Percentiles rank a stretch among this genome's conserved stretches.
phyloP scores from a whole-genome alignment of 257 asterid species.

The Cruciata laevipes region DNA sequence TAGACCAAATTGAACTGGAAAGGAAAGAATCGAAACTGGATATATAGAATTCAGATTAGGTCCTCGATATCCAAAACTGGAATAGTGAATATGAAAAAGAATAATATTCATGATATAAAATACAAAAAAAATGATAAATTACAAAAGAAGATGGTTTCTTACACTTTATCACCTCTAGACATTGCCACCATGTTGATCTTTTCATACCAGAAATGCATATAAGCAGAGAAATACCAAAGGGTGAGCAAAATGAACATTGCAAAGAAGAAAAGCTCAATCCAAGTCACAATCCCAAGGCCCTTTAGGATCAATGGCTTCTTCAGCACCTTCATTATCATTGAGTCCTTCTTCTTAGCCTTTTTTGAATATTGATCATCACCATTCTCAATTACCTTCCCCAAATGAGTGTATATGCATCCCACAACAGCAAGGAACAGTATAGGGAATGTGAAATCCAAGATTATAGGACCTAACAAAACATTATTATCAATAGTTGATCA shows the following conservation, averaged over 20 bases:
- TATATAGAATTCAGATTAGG: no score
- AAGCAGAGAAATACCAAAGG: slow-evolving; percentile 71
- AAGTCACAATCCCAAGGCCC: slow-evolving; percentile 64
- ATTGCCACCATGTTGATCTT: slow-evolving; percentile 31
- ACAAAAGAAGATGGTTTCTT: slow-evolving; percentile 17
- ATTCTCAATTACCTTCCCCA: slow-evolving; percentile 38
- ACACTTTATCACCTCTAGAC: slow-evolving; percentile 57
- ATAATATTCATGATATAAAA: no score
- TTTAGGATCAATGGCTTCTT: slow-evolving; percentile 60
- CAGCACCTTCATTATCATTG: slow-evolving; percentile 35
- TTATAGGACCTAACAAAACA: slow-evolving; percentile 53
- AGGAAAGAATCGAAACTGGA: no score
- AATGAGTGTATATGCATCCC: slow-evolving; percentile 75
- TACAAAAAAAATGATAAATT: no score
- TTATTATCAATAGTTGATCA: no score
- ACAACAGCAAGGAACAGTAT: slow-evolving; percentile 81
- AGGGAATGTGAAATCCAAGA: slow-evolving; percentile 90
- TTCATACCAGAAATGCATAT: slow-evolving; percentile 58
- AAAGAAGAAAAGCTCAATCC: slow-evolving; percentile 57
- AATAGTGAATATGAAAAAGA: neutral
- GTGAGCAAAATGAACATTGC: slow-evolving; percentile 66
- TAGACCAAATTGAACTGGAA: no score
- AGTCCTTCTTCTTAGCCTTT: slow-evolving; percentile 14
- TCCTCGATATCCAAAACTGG: no score
- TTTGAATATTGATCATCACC: neutral